These are phyloP conservation scores for Sarocladium strictum DNA, from an alignment of 2,329 filamentous ascomycete genomes.

Conservation along the genomic window DNA sequence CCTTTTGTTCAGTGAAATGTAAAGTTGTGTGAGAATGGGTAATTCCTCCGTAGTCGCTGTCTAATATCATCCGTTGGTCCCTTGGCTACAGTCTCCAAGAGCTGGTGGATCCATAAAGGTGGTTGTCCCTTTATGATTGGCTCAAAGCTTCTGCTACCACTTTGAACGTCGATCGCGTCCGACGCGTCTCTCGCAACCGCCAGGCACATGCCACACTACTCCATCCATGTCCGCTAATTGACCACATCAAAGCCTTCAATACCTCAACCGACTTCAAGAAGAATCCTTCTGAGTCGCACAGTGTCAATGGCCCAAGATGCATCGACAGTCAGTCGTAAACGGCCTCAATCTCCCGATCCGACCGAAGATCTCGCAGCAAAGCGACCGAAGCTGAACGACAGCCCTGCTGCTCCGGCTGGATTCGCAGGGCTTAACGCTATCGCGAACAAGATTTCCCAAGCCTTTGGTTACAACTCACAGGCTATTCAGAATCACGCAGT, in stretches of 20 bases:
- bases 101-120: not conserved
- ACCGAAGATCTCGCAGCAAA: not conserved
- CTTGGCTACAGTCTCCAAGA: too few species aligned
- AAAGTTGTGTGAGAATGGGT: too few species aligned
- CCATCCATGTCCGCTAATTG: not conserved
- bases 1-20: too few species aligned
- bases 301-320: slow-evolving; percentile 5
- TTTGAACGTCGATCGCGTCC: slow-evolving; percentile 1
- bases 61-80: too few species aligned
- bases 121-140: not conserved
- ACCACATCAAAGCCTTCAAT: not conserved
- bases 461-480: not conserved
- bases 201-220: not conserved
- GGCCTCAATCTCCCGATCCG: not conserved
- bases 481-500: not conserved
- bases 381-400: not conserved
- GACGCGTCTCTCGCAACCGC: slow-evolving; percentile 1
- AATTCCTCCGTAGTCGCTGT: too few species aligned
- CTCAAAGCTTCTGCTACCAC: not conserved
- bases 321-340: not conserved
- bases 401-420: not conserved
- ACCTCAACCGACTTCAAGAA: not conserved
- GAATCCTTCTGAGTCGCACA: not conserved
- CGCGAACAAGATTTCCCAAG: not conserved
- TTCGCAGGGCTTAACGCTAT: slow-evolving; percentile 5